These are phyloP conservation scores for Begonia fuchsioides DNA, from an alignment of 306 rosid genomes.

Conservation along the genomic window DNA sequence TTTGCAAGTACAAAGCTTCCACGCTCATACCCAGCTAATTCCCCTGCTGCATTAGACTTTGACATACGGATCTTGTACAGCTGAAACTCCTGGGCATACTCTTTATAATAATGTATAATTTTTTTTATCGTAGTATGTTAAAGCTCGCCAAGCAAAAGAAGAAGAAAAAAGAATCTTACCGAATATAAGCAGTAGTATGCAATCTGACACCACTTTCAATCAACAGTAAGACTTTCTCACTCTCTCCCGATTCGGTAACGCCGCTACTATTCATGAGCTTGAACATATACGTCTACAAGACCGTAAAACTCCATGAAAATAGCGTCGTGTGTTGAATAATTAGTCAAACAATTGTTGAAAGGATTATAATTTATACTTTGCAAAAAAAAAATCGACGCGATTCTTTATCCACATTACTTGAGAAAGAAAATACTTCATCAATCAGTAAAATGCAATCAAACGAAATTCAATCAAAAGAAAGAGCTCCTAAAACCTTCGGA, in stretches of 20 bases:
- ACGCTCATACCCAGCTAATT: too few relatives aligned
- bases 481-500: slow-evolving; percentile 45
- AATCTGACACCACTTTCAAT: slow-evolving; percentile 92
- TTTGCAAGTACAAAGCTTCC: too few relatives aligned
- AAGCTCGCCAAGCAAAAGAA: background rate
- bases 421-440: background rate
- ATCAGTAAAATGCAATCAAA: background rate
- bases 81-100: too few relatives aligned
- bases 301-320: background rate
- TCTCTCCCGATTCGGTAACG: slow-evolving; percentile 87
- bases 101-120: too few relatives aligned
- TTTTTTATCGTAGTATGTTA: too few relatives aligned
- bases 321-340: background rate
- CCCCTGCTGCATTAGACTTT: too few relatives aligned
- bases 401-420: too few relatives aligned
- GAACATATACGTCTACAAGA: slow-evolving; percentile 67
- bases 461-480: background rate
- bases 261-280: slow-evolving; percentile 96
- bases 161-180: slow-evolving; percentile 16
- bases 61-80: too few relatives aligned
- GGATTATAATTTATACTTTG: too few relatives aligned
- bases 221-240: slow-evolving; percentile 76
- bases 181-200: slow-evolving; percentile 59
- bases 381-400: too few relatives aligned
- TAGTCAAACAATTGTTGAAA: background rate